Conservation (phyloP, 75 land plant species). For the Sequoiadendron giganteum region DNA sequence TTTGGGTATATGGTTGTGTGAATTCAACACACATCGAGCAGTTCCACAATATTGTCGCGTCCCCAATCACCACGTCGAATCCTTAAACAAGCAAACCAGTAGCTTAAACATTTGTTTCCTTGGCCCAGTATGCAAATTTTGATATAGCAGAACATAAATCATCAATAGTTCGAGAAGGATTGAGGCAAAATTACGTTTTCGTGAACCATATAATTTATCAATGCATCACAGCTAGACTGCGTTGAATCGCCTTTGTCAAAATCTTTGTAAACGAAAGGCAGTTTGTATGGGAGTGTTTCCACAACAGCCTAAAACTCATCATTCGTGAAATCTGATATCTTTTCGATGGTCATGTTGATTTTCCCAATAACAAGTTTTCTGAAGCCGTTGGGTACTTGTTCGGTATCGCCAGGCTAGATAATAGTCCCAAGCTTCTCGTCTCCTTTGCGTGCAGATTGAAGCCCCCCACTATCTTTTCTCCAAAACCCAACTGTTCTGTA, state of each 20-base stretch:
- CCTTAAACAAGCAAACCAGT: background rate
- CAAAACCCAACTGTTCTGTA: no score
- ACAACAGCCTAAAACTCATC: constrained; percentile 18
- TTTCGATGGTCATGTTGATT: no score
- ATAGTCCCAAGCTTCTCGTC: no score
- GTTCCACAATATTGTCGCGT: constrained; percentile 6
- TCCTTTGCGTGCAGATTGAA: no score
- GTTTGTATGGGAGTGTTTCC: background rate
- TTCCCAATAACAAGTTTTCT: no score
- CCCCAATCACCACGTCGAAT: constrained; percentile 19
- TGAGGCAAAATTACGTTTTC: background rate
- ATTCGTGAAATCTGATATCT: background rate
- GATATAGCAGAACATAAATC: background rate
- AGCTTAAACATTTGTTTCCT: background rate
- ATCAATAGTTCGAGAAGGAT: background rate
- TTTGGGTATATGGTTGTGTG: constrained; percentile 17
- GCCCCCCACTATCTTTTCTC: no score
- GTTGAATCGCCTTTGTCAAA: background rate
- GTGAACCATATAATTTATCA: background rate
- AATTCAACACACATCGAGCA: constrained; percentile 12
- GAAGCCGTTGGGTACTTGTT: no score
- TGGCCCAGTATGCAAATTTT: background rate
- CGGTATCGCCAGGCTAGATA: no score
- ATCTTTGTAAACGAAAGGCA: background rate
- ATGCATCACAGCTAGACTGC: background rate